Percentiles rank a stretch among this genome's conserved stretches.
These are phyloP conservation scores for Tanozyma kutaoensis DNA, from an alignment of 805 yeast genomes.

Conservation along the genomic window DNA sequence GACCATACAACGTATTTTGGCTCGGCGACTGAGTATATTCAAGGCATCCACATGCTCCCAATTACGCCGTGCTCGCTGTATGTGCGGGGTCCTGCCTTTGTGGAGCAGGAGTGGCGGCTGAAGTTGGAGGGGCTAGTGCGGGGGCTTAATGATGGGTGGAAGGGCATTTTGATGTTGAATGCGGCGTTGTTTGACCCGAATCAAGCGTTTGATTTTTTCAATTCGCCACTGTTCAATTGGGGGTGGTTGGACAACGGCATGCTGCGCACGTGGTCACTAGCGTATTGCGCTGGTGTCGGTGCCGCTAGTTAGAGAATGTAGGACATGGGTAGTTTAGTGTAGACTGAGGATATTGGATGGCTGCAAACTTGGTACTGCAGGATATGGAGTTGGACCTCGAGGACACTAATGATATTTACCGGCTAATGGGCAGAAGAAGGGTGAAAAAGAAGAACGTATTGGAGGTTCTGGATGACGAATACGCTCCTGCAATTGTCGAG, in stretches of 20 bases:
- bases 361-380: too few relatives aligned
- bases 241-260: slow-evolving; percentile 1
- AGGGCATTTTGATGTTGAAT: slow-evolving; percentile 4
- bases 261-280: slow-evolving; percentile 1
- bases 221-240: background rate
- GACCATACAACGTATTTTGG: background rate
- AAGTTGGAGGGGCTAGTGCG: background rate
- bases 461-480: too few relatives aligned
- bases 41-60: background rate
- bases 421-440: too few relatives aligned
- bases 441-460: too few relatives aligned
- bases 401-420: too few relatives aligned
- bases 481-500: too few relatives aligned
- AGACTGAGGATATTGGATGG: too few relatives aligned
- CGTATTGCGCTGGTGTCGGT: slow-evolving; percentile 1
- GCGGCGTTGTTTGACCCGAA: slow-evolving; percentile 8
- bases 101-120: background rate
- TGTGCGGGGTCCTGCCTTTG: background rate
- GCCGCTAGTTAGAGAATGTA: too few relatives aligned
- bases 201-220: slow-evolving; percentile 4
- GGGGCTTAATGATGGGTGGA: slow-evolving; percentile 1
- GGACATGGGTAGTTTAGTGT: too few relatives aligned
- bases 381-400: too few relatives aligned
- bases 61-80: background rate
- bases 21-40: background rate